Percentiles rank a stretch among this genome's conserved stretches.
phyloP scores from a whole-genome alignment of 352 stramenopile genomes.

The Pythium brassicae region DNA sequence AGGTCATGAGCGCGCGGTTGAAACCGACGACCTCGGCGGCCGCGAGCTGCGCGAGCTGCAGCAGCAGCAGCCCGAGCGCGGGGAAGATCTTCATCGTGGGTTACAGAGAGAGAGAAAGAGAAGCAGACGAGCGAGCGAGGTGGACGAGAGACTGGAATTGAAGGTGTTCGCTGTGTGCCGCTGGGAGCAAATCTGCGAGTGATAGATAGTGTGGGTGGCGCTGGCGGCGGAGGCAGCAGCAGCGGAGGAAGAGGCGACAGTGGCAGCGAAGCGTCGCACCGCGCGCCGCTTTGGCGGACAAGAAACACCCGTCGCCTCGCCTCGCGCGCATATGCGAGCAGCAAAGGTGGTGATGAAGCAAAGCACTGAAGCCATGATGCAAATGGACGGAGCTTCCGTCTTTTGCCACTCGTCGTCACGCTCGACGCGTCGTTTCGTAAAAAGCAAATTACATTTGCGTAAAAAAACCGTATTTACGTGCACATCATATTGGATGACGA shows the following conservation, averaged over 20 bases:
- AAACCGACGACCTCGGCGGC: conserved; percentile 18
- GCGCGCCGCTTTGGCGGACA: too few species aligned
- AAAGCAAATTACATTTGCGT: neutral
- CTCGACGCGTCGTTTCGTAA: too few species aligned
- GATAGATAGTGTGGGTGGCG: neutral
- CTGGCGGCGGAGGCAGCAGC: too few species aligned
- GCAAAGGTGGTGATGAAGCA: too few species aligned
- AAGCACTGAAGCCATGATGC: too few species aligned
- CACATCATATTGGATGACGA: neutral
- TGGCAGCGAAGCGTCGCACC: neutral
- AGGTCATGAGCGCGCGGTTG: conserved; percentile 16
- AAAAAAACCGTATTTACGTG: neutral
- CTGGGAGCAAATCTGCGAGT: conserved; percentile 7
- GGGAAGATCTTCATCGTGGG: conserved; percentile 10
- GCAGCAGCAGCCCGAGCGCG: conserved; percentile 8
- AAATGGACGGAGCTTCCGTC: too few species aligned
- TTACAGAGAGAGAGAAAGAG: neutral
- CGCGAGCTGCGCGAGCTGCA: conserved; percentile 7
- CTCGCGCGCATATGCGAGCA: too few species aligned
- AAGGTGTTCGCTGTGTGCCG: neutral
- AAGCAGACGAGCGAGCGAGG: neutral
- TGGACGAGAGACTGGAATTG: neutral
- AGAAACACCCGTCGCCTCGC: too few species aligned
- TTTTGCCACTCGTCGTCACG: too few species aligned
- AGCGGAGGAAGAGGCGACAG: too few species aligned